Base-by-base conservation (phyloP, 139 green algal species). In the Micromonas pusilla region DNA sequence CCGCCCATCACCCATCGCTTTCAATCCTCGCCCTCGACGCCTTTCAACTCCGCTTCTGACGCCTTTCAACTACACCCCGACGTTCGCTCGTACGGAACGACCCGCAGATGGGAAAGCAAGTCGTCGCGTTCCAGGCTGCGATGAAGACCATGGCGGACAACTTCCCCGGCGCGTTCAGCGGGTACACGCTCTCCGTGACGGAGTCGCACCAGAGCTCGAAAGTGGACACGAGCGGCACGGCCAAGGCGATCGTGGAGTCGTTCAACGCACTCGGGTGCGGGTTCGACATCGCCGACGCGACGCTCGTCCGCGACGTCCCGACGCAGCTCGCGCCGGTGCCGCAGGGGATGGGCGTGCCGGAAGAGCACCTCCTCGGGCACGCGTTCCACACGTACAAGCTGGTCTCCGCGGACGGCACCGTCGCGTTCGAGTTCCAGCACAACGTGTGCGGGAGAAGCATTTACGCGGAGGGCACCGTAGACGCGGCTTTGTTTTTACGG, bases 61-160 rank as follows among this genome's bases (percentile, higher is more conserved):
- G n/a, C n/a, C n/a, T n/a, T n/a, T n/a, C n/a, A n/a, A n/a, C n/a
- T n/a, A n/a, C n/a, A n/a, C n/a, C n/a, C n/a, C n/a, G n/a, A n/a
- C n/a, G n/a, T n/a, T n/a, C n/a, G n/a, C n/a, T n/a, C n/a, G n/a
- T n/a, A n/a, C n/a, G n/a, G n/a, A n/a, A n/a, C n/a, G n/a, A n/a
- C n/a, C n/a, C n/a, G n/a, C 92, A 99, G 74, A 99, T 99, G 95
- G 95, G 95, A 68, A 99, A 99, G 89, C 95, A 98, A 85, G 86
- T 96, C 9, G 92, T 96, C 6, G 92, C 92, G 13, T 92, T 96
- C 66, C 91, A 97, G 82, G 95, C 95, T 0, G 94, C 92, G 82
- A 91, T 99, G 89, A 89, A 97, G 79, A 81, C 90, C 70, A 93
- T 97, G 88, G 92, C 91, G 3, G 78, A 92, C n/a, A 79, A 82